phyloP scores from a whole-genome alignment of 2,329 filamentous ascomycete species.

The Metarhizium rileyi region DNA sequence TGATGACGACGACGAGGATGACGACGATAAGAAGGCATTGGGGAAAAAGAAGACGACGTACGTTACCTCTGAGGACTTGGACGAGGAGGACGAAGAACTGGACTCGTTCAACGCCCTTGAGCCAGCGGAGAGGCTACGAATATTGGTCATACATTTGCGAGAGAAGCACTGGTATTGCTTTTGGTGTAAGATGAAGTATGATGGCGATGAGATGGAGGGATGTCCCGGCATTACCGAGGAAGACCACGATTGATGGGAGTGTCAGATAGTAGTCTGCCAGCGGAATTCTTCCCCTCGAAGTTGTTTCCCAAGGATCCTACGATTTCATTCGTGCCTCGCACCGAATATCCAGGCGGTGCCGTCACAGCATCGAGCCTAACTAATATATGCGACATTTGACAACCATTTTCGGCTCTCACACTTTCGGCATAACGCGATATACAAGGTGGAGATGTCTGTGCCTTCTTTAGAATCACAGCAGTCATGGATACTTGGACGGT shows the following conservation, averaged over 20 bases:
- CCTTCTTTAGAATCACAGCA: too few relatives aligned
- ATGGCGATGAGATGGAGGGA: slow-evolving; percentile 65
- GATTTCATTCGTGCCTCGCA: too few relatives aligned
- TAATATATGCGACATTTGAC: too few relatives aligned
- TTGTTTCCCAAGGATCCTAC: too few relatives aligned
- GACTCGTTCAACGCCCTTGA: slow-evolving; percentile 67
- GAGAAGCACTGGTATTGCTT: slow-evolving; percentile 76
- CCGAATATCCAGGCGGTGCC: too few relatives aligned
- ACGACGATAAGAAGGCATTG: slow-evolving; percentile 61
- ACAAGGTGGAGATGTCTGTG: too few relatives aligned
- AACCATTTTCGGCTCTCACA: too few relatives aligned
- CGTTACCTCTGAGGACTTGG: slow-evolving; percentile 56
- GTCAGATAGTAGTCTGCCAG: too few relatives aligned
- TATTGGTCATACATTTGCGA: slow-evolving; percentile 60
- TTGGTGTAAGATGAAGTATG: slow-evolving; percentile 86
- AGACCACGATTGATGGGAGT: slow-evolving; percentile 50
- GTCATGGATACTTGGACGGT: too few relatives aligned
- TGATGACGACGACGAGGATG: slow-evolving; percentile 60
- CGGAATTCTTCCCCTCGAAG: too few relatives aligned
- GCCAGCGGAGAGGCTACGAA: slow-evolving; percentile 54
- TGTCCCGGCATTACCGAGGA: slow-evolving; percentile 85
- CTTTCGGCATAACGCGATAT: too few relatives aligned
- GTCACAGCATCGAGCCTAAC: too few relatives aligned
- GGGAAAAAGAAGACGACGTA: slow-evolving; percentile 47
- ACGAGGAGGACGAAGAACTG: slow-evolving; percentile 72